phyloP scores from a whole-genome alignment of 2,329 filamentous ascomycete species.

The Phyllosticta capitalensis region DNA sequence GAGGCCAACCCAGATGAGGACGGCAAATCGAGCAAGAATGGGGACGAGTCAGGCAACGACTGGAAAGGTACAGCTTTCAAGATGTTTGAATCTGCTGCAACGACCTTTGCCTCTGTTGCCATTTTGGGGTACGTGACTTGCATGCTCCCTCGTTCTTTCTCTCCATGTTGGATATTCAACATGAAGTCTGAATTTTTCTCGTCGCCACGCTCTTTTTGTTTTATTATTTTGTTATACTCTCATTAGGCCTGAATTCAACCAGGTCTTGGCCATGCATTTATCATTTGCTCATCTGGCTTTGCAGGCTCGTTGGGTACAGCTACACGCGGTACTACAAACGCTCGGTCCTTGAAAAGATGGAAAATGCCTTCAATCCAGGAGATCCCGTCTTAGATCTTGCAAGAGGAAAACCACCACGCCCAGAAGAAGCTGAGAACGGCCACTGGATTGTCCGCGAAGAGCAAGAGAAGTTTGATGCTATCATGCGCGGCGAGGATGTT shows the following conservation, averaged over 20 bases:
- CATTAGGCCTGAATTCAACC: not conserved
- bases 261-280: not conserved
- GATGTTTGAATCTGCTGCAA: constrained; percentile 43
- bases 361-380: constrained; percentile 80
- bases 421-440: constrained; percentile 38
- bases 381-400: constrained; percentile 75
- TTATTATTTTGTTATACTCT: not conserved
- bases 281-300: not conserved
- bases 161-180: not conserved
- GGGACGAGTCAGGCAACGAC: constrained; percentile 2
- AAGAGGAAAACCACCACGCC: constrained; percentile 18
- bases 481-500: constrained; percentile 60
- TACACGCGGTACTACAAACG: constrained; percentile 64
- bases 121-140: constrained; percentile 31
- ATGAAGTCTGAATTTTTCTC: not conserved
- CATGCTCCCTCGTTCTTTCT: not conserved
- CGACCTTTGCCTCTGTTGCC: constrained; percentile 41
- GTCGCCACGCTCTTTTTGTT: not conserved
- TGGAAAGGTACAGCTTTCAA: constrained; percentile 37
- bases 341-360: constrained; percentile 85
- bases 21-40: not conserved
- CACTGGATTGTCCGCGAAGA: constrained; percentile 81
- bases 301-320: constrained; percentile 33
- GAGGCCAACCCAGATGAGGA: not conserved
- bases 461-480: constrained; percentile 71